phyloP scores from a whole-genome alignment of 2,329 filamentous ascomycete species.

The Penicillium rolfsii region DNA sequence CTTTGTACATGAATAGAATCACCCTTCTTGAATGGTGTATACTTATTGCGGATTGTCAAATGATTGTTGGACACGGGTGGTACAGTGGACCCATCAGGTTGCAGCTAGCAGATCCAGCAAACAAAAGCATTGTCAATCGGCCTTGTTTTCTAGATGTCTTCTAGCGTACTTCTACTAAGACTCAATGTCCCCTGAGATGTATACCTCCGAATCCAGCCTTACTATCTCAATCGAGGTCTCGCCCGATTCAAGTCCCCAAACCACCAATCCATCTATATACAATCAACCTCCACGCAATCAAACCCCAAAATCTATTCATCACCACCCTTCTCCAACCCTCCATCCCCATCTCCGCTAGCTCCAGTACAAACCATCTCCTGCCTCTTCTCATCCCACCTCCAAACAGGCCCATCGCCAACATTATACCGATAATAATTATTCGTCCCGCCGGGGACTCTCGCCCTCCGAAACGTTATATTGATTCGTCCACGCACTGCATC shows the following conservation, averaged over 20 bases:
- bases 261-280: not conserved
- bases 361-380: constrained; percentile 26
- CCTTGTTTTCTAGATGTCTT: not conserved
- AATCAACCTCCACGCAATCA: not conserved
- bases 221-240: no score
- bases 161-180: not conserved
- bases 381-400: constrained; percentile 64
- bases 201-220: not conserved
- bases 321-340: no score
- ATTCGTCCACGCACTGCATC: constrained; percentile 67
- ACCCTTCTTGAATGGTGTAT: not conserved
- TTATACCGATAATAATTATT: constrained; percentile 87
- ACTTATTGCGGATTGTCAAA: not conserved
- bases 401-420: constrained; percentile 70
- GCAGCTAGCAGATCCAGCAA: not conserved
- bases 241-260: not conserved
- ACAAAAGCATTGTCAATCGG: not conserved
- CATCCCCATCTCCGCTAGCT: not conserved
- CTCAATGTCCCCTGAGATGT: not conserved
- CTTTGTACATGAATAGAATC: constrained; percentile 8
- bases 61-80: not conserved
- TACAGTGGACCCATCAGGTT: not conserved
- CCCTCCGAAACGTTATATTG: constrained; percentile 78
- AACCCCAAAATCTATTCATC: not conserved
- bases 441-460: constrained; percentile 71